Conservation (phyloP, 257 asterid species). For the Craterostigma plantagineum region DNA sequence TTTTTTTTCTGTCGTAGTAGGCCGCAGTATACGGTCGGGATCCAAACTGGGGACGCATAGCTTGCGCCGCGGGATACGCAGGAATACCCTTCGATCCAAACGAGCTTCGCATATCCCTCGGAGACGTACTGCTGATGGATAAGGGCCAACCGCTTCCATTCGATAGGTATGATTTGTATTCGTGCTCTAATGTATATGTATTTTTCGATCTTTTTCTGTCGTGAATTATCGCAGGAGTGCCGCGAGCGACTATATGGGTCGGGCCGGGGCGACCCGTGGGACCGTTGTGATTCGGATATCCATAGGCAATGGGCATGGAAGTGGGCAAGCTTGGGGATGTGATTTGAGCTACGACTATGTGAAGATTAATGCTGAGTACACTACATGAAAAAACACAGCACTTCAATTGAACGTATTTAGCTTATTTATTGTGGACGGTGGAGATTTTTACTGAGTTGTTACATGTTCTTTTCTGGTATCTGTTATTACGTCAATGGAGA, state of each 20-base stretch:
- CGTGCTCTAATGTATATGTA: background rate
- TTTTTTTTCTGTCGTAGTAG: slow-evolving; percentile 12
- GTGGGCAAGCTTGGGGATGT: slow-evolving; percentile 89
- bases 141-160: slow-evolving; percentile 85
- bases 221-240: slow-evolving; percentile 29
- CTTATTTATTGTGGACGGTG: too few relatives aligned
- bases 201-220: background rate
- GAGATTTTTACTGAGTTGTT: too few relatives aligned
- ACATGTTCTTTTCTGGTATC: too few relatives aligned
- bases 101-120: slow-evolving; percentile 67
- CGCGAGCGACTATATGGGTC: slow-evolving; percentile 68
- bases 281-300: slow-evolving; percentile 57
- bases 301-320: slow-evolving; percentile 65
- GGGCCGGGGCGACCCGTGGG: slow-evolving; percentile 62
- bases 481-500: too few relatives aligned
- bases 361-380: slow-evolving; percentile 82
- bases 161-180: slow-evolving; percentile 72
- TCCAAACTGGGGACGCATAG: slow-evolving; percentile 98
- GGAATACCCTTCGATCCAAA: slow-evolving; percentile 57
- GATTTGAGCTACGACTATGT: slow-evolving; percentile 90
- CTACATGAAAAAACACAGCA: slow-evolving; percentile 12
- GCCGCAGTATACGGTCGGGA: slow-evolving; percentile 95
- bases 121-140: slow-evolving; percentile 65
- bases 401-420: too few relatives aligned
- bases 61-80: slow-evolving; percentile 94